Conservation (phyloP, 768 basidiomycete genomes). For the Rhodotorula diobovata region DNA sequence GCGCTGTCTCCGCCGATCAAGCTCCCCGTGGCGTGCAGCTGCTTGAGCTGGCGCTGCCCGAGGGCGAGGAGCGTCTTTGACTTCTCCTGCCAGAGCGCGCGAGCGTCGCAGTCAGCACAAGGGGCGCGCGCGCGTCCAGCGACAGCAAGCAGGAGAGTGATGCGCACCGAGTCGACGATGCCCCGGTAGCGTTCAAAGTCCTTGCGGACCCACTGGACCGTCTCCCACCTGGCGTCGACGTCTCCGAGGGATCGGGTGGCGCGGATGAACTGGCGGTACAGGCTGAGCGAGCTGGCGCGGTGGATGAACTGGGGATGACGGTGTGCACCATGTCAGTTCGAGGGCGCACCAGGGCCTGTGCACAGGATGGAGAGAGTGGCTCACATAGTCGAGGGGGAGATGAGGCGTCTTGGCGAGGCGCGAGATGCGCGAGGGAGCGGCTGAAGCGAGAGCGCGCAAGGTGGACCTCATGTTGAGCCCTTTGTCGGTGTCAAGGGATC, state of each 20-base stretch:
- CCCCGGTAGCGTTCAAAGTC: slow-evolving; percentile 39
- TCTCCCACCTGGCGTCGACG: slow-evolving; percentile 27
- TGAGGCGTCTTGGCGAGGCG: slow-evolving; percentile 26
- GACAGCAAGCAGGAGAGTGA: not conserved
- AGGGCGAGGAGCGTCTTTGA: slow-evolving; percentile 33
- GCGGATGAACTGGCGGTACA: slow-evolving; percentile 41
- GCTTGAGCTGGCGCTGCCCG: slow-evolving; percentile 38
- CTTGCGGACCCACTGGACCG: slow-evolving; percentile 31
- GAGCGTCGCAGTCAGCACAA: rapidly evolving
- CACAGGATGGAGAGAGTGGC: not conserved
- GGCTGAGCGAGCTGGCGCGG: slow-evolving; percentile 28
- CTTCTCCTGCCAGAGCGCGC: slow-evolving; percentile 31
- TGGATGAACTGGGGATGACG: slow-evolving; percentile 34
- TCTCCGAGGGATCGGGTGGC: slow-evolving; percentile 34
- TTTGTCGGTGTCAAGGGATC: not conserved
- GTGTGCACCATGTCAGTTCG: not conserved
- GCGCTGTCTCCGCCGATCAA: slow-evolving; percentile 25
- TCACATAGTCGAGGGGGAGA: slow-evolving; percentile 34
- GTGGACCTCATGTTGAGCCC: not conserved
- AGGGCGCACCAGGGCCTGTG: not conserved
- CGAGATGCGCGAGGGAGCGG: slow-evolving; percentile 3
- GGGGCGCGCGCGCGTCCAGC: no score
- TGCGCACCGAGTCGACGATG: slow-evolving; percentile 32
- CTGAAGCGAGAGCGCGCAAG: not conserved
- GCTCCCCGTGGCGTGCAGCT: slow-evolving; percentile 35